phyloP scores from a whole-genome alignment of 192 early-diverging fungal species.

The Coemansia sp. region DNA sequence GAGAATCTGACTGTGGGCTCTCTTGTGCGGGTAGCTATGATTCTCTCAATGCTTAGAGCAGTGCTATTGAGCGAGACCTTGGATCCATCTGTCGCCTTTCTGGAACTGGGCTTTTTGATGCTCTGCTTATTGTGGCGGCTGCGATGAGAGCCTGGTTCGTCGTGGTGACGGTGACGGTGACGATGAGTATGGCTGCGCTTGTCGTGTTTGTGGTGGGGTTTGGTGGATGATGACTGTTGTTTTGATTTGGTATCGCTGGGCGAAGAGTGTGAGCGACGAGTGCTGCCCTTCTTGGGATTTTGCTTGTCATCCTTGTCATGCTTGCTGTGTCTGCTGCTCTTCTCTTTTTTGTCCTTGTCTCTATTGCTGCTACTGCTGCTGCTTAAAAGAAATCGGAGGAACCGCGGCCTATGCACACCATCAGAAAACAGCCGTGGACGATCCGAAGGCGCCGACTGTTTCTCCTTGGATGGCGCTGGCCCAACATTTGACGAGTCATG shows the following conservation, averaged over 20 bases:
- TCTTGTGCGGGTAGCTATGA: neutral
- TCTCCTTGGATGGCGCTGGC: conserved; percentile 9
- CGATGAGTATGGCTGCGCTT: too few relatives aligned
- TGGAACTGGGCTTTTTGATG: conserved; percentile 1
- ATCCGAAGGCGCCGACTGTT: conserved; percentile 9
- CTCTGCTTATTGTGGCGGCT: neutral
- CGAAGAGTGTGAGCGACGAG: neutral
- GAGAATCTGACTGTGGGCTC: conserved; percentile 3
- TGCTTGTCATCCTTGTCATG: neutral
- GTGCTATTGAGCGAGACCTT: neutral
- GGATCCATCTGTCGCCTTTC: neutral
- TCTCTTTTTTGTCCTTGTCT: neutral
- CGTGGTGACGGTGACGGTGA: neutral
- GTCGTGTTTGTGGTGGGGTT: neutral
- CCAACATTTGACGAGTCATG: conserved; percentile 17
- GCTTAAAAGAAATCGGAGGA: conserved; percentile 13
- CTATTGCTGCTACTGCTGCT: neutral
- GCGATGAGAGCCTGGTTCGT: neutral
- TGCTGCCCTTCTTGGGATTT: neutral
- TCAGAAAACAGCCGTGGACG: conserved; percentile 11
- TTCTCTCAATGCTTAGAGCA: neutral
- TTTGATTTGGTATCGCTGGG: neutral
- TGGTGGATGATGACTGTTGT: neutral
- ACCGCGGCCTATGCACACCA: conserved; percentile 19
- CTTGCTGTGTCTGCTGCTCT: neutral